Base-by-base conservation (phyloP, 1,139 yeast species). In the Geotrichum siamense region DNA sequence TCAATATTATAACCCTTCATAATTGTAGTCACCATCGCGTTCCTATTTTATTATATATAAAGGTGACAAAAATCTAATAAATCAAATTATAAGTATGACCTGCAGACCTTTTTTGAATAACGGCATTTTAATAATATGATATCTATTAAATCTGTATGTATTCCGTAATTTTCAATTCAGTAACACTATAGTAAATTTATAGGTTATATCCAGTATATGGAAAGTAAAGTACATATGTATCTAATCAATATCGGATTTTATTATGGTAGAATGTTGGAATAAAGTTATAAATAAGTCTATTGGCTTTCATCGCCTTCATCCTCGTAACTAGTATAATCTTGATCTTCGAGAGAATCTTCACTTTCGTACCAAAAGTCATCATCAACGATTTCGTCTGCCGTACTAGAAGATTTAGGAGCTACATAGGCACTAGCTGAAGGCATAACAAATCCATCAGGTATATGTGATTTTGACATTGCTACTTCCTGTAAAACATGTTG, bases 291-390 rank as follows among this genome's bases (percentile, higher is more conserved):
- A 20, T 13, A 16, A 5, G 34, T 30, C 34, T 30, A 30, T 16
- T 30, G 34, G n/a, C 34, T 30, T 21, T 32, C 36, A 19, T 37
- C 45, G 15, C 35, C 45, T 27, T 40, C 48, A 15, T 31, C 32
- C 28, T 41, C 48, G 20, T 45, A 39, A 35, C 40, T 62, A 66
- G 33, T 60, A 63, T 30, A 57, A 64, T 40, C 34, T 36, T 45
- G 58, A 30, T 60, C 63, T 26, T 56, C 82, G 26, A 72, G 78
- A 39, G 75, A 78, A 53, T 78, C 83, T 50, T 78, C 85, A 53
- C 79, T 72, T 59, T 82, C 91, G 62, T 79, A 82, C 93, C 94
- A 84, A 58, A 83, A 84, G 57, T 82, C 91, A 53, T 84, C 94
- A 55, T 83, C 94, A 19, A 81, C 81, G 32, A 78, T 82, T 49